Evolutionary conservation across 2,329 filamentous ascomycete genomes (phyloP).

Genomic region (Xylaria sp.): DNA sequence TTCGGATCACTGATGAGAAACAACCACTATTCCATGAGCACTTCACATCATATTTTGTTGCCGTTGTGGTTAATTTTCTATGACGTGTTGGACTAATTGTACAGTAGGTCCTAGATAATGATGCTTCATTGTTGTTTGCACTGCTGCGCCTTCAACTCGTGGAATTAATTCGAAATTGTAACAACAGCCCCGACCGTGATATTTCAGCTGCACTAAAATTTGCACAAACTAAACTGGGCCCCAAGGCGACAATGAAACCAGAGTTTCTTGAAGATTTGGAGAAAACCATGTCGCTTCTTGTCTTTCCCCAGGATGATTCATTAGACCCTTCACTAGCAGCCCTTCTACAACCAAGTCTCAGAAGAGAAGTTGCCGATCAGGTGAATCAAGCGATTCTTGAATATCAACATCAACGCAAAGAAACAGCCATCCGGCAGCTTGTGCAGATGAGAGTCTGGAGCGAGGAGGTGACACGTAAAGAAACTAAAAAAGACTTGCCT

Average conservation of each 20-base stretch:
- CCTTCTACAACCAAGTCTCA: slow-evolving; percentile 80
- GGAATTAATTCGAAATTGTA: slow-evolving; percentile 86
- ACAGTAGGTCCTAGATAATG: slow-evolving; percentile 81
- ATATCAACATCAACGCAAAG: slow-evolving; percentile 75
- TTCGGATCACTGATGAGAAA: slow-evolving; percentile 91
- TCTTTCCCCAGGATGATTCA: slow-evolving; percentile 82
- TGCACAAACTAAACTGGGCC: slow-evolving; percentile 86
- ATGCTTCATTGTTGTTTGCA: slow-evolving; percentile 87
- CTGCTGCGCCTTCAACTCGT: slow-evolving; percentile 91
- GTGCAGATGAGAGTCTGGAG: slow-evolving; percentile 88
- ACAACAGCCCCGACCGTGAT: slow-evolving; percentile 71
- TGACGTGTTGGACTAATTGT: slow-evolving; percentile 37
- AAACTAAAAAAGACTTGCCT: slow-evolving; percentile 55
- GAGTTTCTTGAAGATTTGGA: slow-evolving; percentile 89
- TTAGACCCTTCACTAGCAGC: slow-evolving; percentile 79
- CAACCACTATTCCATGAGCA: slow-evolving; percentile 79
- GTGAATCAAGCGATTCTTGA: slow-evolving; percentile 91
- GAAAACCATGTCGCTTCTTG: slow-evolving; percentile 89
- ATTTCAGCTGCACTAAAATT: slow-evolving; percentile 85
- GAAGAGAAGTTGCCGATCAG: slow-evolving; percentile 82
- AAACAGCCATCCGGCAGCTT: slow-evolving; percentile 84
- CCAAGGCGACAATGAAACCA: slow-evolving; percentile 82
- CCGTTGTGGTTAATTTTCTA: background rate
- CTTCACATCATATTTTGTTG: slow-evolving; percentile 22
- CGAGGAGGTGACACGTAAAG: slow-evolving; percentile 68